Conservation (phyloP, 2,329 filamentous ascomycete species). For the Sarocladiaceae sp. region DNA sequence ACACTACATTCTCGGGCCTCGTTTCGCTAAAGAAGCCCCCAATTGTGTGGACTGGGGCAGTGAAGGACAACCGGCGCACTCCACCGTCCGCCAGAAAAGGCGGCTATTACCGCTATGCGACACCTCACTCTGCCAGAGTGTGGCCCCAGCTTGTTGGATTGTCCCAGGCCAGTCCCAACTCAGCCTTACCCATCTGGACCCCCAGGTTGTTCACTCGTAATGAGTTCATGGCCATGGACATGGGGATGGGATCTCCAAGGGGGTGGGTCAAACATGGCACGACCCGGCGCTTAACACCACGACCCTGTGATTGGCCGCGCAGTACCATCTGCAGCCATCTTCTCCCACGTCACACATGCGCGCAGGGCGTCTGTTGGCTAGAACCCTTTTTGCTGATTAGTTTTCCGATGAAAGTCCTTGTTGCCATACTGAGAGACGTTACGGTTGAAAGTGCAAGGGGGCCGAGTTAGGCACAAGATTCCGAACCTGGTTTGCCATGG, state of each 20-base stretch:
- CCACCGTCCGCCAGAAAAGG: background rate
- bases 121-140: too few species aligned
- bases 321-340: constrained; percentile 9
- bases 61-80: background rate
- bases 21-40: background rate
- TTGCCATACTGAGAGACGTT: too few species aligned
- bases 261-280: constrained; percentile 8
- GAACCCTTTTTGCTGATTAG: background rate
- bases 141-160: too few species aligned
- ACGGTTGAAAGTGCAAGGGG: background rate
- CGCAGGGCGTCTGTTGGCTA: constrained; percentile 5
- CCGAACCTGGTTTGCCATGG: too few species aligned
- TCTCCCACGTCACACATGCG: constrained; percentile 7
- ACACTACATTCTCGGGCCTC: background rate
- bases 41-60: background rate
- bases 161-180: background rate
- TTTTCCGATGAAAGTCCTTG: too few species aligned
- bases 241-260: too few species aligned
- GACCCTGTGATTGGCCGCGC: constrained; percentile 5
- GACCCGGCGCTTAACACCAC: constrained; percentile 2
- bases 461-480: too few species aligned
- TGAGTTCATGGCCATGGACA: too few species aligned
- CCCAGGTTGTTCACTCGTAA: too few species aligned
- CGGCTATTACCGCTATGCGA: background rate
- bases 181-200: constrained; percentile 10